Evolutionary conservation across 345 rosid genomes (phyloP).

Genomic region (Syzygium aromaticum): DNA sequence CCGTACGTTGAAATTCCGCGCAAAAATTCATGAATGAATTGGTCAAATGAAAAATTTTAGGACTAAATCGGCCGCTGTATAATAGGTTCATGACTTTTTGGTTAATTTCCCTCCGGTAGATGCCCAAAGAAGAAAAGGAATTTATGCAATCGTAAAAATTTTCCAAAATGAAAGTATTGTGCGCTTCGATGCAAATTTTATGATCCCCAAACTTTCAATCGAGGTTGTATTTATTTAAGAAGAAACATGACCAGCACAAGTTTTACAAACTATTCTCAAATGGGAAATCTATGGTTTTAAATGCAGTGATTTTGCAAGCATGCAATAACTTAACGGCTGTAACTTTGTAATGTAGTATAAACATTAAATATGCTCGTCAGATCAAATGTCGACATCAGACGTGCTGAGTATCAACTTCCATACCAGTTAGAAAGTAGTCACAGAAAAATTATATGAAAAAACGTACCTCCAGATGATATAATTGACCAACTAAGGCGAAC

Average conservation of each 20-base stretch:
- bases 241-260: background rate
- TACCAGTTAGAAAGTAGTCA: background rate
- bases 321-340: background rate
- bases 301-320: background rate
- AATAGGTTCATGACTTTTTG: background rate
- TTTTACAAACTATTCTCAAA: background rate
- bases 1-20: too few species aligned
- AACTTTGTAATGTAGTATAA: background rate
- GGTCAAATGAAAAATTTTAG: rapidly evolving
- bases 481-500: background rate
- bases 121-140: background rate
- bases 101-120: rapidly evolving
- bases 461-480: background rate
- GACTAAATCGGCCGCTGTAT: rapidly evolving
- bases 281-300: background rate
- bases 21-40: background rate
- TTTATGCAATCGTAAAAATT: background rate
- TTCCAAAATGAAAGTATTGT: background rate
- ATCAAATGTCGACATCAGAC: background rate
- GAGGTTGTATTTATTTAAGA: background rate
- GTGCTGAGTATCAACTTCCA: background rate
- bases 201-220: background rate
- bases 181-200: background rate
- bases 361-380: background rate
- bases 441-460: background rate